These are phyloP conservation scores for Rhododendron vialii DNA, from an alignment of 148 eudicot genomes.

Conservation along the genomic window DNA sequence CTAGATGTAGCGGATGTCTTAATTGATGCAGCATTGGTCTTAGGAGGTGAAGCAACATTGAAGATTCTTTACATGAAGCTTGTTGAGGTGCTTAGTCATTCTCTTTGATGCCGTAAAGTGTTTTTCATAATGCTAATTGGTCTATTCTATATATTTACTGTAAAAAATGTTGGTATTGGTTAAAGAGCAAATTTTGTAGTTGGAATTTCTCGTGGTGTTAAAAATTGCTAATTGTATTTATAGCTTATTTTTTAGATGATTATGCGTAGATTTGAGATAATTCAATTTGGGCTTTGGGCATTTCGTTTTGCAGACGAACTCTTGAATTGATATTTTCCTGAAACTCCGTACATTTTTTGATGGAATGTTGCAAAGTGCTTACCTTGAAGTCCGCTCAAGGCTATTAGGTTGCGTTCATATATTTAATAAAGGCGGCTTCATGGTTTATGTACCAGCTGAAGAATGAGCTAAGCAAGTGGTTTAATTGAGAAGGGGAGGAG, in stretches of 20 bases:
- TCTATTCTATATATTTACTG: background rate
- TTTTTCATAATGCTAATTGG: background rate
- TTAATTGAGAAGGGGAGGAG: background rate
- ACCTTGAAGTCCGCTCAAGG: background rate
- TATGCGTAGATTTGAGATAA: background rate
- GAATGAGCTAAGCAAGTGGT: background rate
- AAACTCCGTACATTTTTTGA: background rate
- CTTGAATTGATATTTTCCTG: background rate
- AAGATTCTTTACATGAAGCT: slow-evolving; percentile 89
- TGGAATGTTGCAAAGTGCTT: background rate
- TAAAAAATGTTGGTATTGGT: background rate
- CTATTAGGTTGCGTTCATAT: background rate
- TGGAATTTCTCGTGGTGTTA: background rate
- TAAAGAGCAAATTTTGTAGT: background rate
- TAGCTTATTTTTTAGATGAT: background rate
- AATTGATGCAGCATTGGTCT: slow-evolving; percentile 88
- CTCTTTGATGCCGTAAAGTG: slow-evolving; percentile 8
- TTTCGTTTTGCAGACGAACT: background rate
- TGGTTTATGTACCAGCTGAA: background rate
- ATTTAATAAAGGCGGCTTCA: background rate
- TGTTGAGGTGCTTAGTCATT: slow-evolving; percentile 54
- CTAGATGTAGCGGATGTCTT: slow-evolving; percentile 98
- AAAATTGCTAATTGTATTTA: background rate
- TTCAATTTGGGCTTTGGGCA: background rate
- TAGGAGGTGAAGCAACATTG: slow-evolving; percentile 81